Conservation (phyloP, 768 basidiomycete species). For the Termitomyces titanicus region DNA sequence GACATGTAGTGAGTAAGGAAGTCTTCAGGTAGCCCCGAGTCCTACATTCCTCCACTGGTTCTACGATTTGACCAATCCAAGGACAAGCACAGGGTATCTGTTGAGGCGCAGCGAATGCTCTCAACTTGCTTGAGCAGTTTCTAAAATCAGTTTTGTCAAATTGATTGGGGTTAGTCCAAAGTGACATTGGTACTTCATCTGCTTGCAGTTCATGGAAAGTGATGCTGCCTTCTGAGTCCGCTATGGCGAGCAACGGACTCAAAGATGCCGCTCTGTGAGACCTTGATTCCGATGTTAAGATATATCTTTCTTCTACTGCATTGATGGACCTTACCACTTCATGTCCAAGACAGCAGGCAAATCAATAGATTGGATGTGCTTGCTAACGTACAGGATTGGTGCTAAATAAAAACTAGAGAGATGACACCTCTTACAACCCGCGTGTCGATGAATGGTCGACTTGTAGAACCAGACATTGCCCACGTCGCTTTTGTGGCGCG, state of each 20-base stretch:
- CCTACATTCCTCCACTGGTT: constrained; percentile 41
- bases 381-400: constrained; percentile 28
- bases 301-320: background rate
- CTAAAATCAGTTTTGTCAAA: constrained; percentile 23
- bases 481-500: constrained; percentile 44
- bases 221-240: constrained; percentile 82
- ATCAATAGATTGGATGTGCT: constrained; percentile 62
- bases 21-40: background rate
- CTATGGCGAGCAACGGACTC: constrained; percentile 60
- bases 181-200: constrained; percentile 23
- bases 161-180: background rate
- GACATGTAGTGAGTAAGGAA: background rate
- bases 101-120: constrained; percentile 44
- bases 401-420: background rate
- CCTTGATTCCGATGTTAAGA: constrained; percentile 33
- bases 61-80: constrained; percentile 89
- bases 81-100: constrained; percentile 77
- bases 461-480: constrained; percentile 72
- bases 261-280: constrained; percentile 46
- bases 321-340: constrained; percentile 71
- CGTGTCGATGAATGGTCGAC: constrained; percentile 26
- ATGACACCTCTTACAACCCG: constrained; percentile 29
- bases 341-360: constrained; percentile 86
- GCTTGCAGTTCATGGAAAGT: constrained; percentile 56
- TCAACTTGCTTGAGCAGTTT: constrained; percentile 34